Evolutionary conservation across 2,329 filamentous ascomycete species (phyloP).

Genomic region (Sphaerulina populicola): DNA sequence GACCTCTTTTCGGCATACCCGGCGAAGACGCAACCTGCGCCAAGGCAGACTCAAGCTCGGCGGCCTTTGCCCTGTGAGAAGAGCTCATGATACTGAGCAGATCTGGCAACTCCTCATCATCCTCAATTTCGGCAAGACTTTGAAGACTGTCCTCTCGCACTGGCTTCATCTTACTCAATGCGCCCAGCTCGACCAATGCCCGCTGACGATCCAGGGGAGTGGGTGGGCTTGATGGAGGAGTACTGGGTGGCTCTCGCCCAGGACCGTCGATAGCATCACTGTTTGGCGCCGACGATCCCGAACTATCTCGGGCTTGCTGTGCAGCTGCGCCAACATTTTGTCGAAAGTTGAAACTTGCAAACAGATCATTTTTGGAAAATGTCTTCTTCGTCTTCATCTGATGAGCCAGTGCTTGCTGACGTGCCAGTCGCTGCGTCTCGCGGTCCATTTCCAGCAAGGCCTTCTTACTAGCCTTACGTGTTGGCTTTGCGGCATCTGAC

Average conservation of each 20-base stretch:
- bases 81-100: slow-evolving; percentile 26
- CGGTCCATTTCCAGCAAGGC: slow-evolving; percentile 89
- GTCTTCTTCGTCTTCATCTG: slow-evolving; percentile 83
- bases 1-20: slow-evolving; percentile 13
- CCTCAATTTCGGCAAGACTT: slow-evolving; percentile 22
- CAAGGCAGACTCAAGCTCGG: background rate
- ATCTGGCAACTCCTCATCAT: slow-evolving; percentile 26
- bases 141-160: slow-evolving; percentile 27
- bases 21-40: background rate
- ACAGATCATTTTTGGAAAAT: slow-evolving; percentile 71
- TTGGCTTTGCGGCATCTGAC: slow-evolving; percentile 49
- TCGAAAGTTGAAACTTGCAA: slow-evolving; percentile 68
- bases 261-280: slow-evolving; percentile 24
- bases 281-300: slow-evolving; percentile 26
- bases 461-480: slow-evolving; percentile 85
- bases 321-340: slow-evolving; percentile 5
- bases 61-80: slow-evolving; percentile 16
- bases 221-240: slow-evolving; percentile 42
- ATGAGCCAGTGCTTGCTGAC: slow-evolving; percentile 85
- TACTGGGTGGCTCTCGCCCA: slow-evolving; percentile 24
- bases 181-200: slow-evolving; percentile 29
- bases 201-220: slow-evolving; percentile 33
- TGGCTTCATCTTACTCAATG: slow-evolving; percentile 28
- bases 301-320: slow-evolving; percentile 11
- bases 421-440: slow-evolving; percentile 82